Base-by-base conservation (phyloP, 768 basidiomycete species). In the Gautieria morchelliformis region DNA sequence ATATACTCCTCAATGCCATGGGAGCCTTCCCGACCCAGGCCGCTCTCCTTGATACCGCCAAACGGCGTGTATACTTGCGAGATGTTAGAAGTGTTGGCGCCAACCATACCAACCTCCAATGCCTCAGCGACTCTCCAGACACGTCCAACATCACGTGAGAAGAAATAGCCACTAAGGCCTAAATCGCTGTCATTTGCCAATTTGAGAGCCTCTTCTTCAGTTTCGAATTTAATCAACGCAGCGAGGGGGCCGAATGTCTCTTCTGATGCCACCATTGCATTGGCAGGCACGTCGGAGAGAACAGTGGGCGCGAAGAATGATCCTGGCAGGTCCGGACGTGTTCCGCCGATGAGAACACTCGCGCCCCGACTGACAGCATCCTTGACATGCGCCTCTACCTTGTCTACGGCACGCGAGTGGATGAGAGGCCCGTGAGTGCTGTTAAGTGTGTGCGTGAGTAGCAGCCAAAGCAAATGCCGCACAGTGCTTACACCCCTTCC, bases 181-280 rank as follows among this genome's bases (percentile, higher is more conserved):
- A 88, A 81, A 19, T 89, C 81, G 1, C 84, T 78, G 63, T 80
- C 73, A 70, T 99, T 98, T 33, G 95, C 95, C 52, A 92, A 70
- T 62, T 77, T 75, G 56, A 98, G 76, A 0, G 93, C 93, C 69
- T 98, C 88, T 45, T 93, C 93, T 71, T 99, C 96, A 0, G 92
- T 93, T 69, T 89, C 83, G 66, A 99, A 99, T 66, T 85, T 86
- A 68, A 80, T 84, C 22, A 99, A 73, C 7, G 89, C 87, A 0
- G 93, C 93, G 40, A 95, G 70, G 0, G 92, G 94, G 0, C 95
- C 96, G 65, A 99, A 99, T 0, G 96, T 98, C 76, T 99, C 96
- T 68, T 98, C 96, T 10, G 65, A 66, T 63, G 81, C 78, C 63
- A 95, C 66, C 37, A 78, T 71, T 10, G 91, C 88, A 27, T 78